Percentiles rank a stretch among this genome's conserved stretches.
These are phyloP conservation scores for Delitschia confertaspora DNA, from an alignment of 495 filamentous ascomycete species.

Conservation along the genomic window DNA sequence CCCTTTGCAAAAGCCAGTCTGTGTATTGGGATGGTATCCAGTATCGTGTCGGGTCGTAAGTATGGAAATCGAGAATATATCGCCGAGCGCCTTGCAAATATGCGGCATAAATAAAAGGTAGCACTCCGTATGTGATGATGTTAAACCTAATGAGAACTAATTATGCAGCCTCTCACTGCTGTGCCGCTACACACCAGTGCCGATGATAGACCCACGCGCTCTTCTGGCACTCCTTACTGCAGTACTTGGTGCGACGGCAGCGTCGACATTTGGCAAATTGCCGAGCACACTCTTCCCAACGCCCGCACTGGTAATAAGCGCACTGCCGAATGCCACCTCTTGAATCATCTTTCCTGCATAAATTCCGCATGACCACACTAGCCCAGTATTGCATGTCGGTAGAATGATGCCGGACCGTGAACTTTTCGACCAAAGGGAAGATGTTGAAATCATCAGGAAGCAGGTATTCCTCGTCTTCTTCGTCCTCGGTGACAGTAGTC, in stretches of 20 bases:
- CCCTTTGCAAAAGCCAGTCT: constrained; percentile 11
- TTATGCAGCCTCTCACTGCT: constrained; percentile 21
- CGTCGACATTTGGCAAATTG: constrained; percentile 97
- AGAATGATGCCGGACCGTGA: constrained; percentile 87
- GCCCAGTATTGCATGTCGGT: constrained; percentile 99
- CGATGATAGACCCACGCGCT: constrained; percentile 96
- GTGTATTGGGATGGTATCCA: constrained; percentile 20
- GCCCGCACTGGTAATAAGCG: constrained; percentile 93
- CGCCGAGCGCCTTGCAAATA: constrained; percentile 27
- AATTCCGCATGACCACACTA: constrained; percentile 95
- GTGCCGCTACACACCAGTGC: constrained; percentile 89
- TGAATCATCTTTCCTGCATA: constrained; percentile 94
- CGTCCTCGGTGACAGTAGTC: constrained; percentile 40
- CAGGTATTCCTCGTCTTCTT: constrained; percentile 76
- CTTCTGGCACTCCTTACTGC: constrained; percentile 99
- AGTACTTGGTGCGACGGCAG: constrained; percentile 96
- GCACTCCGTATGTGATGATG: constrained; percentile 18
- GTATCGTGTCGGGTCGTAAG: constrained; percentile 23
- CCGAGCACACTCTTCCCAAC: constrained; percentile 91
- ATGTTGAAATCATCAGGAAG: constrained; percentile 94
- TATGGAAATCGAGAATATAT: constrained; percentile 19
- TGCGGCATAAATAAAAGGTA: constrained; percentile 24
- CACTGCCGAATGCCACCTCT: constrained; percentile 91
- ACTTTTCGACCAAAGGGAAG: constrained; percentile 96
- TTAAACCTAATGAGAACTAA: constrained; percentile 5